Conservation (phyloP, 805 yeast species). For the Candida koratica region DNA sequence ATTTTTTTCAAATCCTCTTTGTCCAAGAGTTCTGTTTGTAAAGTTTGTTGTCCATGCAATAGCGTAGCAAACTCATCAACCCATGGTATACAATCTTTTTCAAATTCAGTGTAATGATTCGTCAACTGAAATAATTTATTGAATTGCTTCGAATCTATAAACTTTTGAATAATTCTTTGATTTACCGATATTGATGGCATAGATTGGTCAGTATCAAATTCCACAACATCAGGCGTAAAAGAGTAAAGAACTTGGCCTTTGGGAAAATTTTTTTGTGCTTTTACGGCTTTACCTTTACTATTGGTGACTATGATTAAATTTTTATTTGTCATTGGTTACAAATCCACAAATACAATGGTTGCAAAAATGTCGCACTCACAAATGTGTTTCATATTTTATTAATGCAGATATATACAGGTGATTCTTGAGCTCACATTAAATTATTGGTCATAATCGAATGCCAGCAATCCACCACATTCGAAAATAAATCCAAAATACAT, state of each 20-base stretch:
- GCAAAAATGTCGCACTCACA: no score
- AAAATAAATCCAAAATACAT: constrained; percentile 67
- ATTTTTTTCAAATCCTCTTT: constrained; percentile 6
- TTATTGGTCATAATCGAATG: constrained; percentile 4
- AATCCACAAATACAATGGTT: constrained; percentile 1
- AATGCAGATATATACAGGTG: no score
- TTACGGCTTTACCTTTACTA: neutral
- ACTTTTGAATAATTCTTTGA: constrained; percentile 1
- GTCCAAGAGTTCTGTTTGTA: neutral
- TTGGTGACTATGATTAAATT: neutral
- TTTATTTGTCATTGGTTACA: neutral
- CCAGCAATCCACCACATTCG: constrained; percentile 52
- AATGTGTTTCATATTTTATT: no score
- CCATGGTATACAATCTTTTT: neutral
- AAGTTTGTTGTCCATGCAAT: constrained; percentile 1
- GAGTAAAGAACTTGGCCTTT: constrained; percentile 1
- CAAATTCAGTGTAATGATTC: constrained; percentile 2
- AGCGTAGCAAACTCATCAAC: constrained; percentile 2
- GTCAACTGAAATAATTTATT: neutral
- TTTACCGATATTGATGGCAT: neutral
- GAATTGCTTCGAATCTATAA: neutral
- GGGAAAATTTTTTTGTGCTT: neutral
- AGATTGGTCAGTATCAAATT: constrained; percentile 4
- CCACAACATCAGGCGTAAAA: neutral
- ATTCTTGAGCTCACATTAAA: no score